Base-by-base conservation (phyloP, 2,329 filamentous ascomycete genomes). In the Nakataea oryzae region DNA sequence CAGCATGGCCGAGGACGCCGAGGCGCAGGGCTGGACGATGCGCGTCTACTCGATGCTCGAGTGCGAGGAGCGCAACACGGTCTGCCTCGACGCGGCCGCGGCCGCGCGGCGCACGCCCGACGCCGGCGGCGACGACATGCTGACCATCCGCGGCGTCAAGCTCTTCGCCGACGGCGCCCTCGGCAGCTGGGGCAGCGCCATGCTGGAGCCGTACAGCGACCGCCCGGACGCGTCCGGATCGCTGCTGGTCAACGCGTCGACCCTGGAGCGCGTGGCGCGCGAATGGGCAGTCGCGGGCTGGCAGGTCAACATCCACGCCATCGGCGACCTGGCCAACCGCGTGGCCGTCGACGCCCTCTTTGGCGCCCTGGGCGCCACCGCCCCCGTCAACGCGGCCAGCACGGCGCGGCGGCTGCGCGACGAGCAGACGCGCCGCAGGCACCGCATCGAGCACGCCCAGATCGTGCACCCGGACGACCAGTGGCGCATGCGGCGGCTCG, bases 271-370 rank as follows among this genome's bases (percentile, higher is more conserved):
- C 7, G 74, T 88, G 12, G 77, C 86, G 3, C 74, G 73, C 13
- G 71, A 80, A 30, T 90, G 87, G 87, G 81, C 85, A 21, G 72
- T 73, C 2, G 78, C 77, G 47, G 85, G 84, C 14, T 89, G 80
- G 67, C 87, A 90, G 69, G 86, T 90, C 62, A 88, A 87, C 68
- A 87, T 90, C 64, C 87, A 90, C 70, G 87, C 86, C 58, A 90
- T 90, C 63, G 87, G 87, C 11, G 87, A 90, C 70, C 76, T 83
- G 5, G 87, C 87, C 21, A 89, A 88, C 69, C 80, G 86, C 29
- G 76, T 84, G 34, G 85, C 85, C 62, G 74, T 90, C 57, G 81
- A 88, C 66, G 85, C 86, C 11, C 80, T 89, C 60, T 79, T 83
- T 58, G 75, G 77, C 8, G 82, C 84, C 12, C 77, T 89, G 5